phyloP scores from a whole-genome alignment of 2,329 filamentous ascomycete genomes.

The Fusarium proliferatum region DNA sequence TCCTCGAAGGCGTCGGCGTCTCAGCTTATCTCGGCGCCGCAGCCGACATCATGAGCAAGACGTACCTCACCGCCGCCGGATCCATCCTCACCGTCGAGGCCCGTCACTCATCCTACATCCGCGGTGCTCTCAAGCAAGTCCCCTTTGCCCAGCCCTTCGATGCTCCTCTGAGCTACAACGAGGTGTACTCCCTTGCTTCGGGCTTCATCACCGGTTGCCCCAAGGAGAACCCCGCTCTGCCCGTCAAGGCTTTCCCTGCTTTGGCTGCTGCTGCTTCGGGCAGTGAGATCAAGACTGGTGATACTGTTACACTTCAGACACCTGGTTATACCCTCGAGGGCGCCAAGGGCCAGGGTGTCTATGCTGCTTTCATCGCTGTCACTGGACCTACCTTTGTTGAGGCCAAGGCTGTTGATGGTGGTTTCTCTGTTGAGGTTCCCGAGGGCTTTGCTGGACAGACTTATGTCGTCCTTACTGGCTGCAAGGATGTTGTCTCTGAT shows the following conservation, averaged over 20 bases:
- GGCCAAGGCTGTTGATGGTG: conserved; percentile 35
- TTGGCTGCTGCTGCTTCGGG: conserved; percentile 51
- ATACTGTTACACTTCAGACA: conserved; percentile 43
- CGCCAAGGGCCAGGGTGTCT: conserved; percentile 40
- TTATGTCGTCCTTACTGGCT: conserved; percentile 53
- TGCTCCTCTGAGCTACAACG: conserved; percentile 65
- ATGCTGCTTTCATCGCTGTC: conserved; percentile 51
- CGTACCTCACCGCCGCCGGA: conserved; percentile 69
- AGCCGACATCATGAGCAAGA: conserved; percentile 66
- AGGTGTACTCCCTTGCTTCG: conserved; percentile 73
- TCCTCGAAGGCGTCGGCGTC: conserved; percentile 74
- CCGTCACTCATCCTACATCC: conserved; percentile 71
- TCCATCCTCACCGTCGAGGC: conserved; percentile 73
- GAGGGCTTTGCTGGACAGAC: conserved; percentile 52
- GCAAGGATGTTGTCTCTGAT: conserved; percentile 49
- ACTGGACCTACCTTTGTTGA: conserved; percentile 38
- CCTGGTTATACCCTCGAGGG: conserved; percentile 43
- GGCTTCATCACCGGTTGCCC: conserved; percentile 71
- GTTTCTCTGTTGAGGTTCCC: conserved; percentile 42
- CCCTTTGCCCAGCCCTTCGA: conserved; percentile 72
- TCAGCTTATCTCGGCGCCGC: conserved; percentile 73
- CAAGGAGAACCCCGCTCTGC: conserved; percentile 62
- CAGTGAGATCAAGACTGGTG: conserved; percentile 39
- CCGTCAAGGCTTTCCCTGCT: conserved; percentile 69
- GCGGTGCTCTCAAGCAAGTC: conserved; percentile 57